Evolutionary conservation across 129 eudicot genomes (phyloP).

Genomic region (Chrysanthemum makinoi): DNA sequence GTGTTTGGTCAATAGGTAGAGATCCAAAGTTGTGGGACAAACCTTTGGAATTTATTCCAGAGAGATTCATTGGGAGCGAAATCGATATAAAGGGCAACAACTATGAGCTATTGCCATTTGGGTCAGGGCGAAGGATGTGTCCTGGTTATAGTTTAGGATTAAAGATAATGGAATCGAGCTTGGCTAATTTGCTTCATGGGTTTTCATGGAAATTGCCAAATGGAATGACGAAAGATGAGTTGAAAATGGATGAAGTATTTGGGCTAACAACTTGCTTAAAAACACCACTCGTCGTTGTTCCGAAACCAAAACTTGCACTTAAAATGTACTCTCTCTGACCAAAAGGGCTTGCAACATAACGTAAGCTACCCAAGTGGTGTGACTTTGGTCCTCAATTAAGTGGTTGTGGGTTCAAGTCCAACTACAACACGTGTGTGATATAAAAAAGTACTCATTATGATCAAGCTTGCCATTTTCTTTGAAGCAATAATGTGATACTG

Average conservation of each 20-base stretch:
- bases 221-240: neutral
- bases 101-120: slow-evolving; percentile 6
- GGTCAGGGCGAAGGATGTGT: neutral
- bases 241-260: neutral
- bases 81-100: slow-evolving; percentile 4
- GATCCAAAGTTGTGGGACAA: slow-evolving; percentile 12
- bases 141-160: neutral
- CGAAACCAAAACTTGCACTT: neutral
- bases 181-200: slow-evolving; percentile 13
- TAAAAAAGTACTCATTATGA: too few relatives aligned
- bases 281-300: neutral
- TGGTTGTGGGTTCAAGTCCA: too few relatives aligned
- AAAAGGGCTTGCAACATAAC: neutral
- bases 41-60: neutral
- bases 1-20: slow-evolving; percentile 8
- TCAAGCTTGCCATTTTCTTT: too few relatives aligned
- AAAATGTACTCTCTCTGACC: neutral
- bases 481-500: too few relatives aligned
- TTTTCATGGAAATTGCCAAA: neutral
- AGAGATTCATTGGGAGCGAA: neutral
- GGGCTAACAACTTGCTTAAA: neutral
- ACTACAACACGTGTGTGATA: too few relatives aligned
- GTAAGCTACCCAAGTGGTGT: too few relatives aligned
- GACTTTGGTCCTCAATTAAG: neutral
- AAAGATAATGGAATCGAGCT: neutral